Conservation (phyloP, 352 stramenopile species). For the Phytophthora uliginosa region DNA sequence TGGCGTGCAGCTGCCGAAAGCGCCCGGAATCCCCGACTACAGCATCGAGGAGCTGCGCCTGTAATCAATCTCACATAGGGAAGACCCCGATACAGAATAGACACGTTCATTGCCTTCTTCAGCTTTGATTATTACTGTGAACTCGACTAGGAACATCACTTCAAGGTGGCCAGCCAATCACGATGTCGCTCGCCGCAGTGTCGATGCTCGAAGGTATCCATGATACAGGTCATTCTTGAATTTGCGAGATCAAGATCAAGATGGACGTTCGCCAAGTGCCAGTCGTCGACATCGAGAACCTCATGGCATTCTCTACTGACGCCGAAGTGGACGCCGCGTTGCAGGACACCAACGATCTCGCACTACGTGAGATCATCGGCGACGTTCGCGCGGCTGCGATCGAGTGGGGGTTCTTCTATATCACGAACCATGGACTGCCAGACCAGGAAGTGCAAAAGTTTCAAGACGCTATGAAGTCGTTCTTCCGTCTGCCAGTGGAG, state of each 20-base stretch:
- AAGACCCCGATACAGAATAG: constrained; percentile 31
- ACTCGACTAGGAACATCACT: neutral
- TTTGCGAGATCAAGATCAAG: constrained; percentile 17
- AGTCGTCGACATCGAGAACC: constrained; percentile 55
- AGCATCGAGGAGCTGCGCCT: constrained; percentile 81
- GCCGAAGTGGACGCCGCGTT: constrained; percentile 37
- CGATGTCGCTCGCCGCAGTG: neutral
- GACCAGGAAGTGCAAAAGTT: constrained; percentile 69
- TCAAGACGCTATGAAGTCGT: constrained; percentile 64
- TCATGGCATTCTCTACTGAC: constrained; percentile 50
- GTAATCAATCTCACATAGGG: constrained; percentile 39
- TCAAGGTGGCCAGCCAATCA: neutral
- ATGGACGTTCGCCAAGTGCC: constrained; percentile 46
- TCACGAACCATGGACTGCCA: constrained; percentile 83
- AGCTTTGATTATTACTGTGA: neutral
- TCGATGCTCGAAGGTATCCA: neutral
- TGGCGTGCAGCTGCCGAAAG: constrained; percentile 70
- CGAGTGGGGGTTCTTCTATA: constrained; percentile 95
- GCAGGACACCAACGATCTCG: neutral
- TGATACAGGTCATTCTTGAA: neutral
- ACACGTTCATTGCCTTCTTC: constrained; percentile 23
- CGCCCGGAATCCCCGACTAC: constrained; percentile 79
- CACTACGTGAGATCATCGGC: constrained; percentile 37
- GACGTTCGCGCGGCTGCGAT: constrained; percentile 37
- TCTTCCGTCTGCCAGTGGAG: constrained; percentile 86